Conservation (phyloP, 768 basidiomycete genomes). For the Termitomyces sp. region DNA sequence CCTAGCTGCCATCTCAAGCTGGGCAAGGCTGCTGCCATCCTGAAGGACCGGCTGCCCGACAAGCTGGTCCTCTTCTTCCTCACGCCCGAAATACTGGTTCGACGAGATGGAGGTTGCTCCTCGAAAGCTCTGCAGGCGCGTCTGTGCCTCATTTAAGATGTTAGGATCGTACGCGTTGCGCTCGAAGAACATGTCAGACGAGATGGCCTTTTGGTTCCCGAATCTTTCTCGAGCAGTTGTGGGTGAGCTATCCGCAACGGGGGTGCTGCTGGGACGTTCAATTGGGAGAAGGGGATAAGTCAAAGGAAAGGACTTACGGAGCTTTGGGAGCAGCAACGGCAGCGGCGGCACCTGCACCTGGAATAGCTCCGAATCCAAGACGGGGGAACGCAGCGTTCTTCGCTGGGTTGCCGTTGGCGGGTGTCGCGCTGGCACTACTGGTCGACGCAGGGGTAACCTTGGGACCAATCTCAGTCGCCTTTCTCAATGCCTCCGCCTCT, state of each 20-base stretch:
- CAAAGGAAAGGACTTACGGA: slow-evolving; percentile 4
- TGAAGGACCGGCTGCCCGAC: slow-evolving; percentile 28
- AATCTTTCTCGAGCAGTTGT: slow-evolving; percentile 90
- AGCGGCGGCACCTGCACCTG: slow-evolving; percentile 55
- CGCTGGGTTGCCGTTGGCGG: slow-evolving; percentile 15
- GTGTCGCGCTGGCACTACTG: slow-evolving; percentile 19
- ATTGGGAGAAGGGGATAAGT: background rate
- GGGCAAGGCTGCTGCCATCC: slow-evolving; percentile 60
- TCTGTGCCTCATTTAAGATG: slow-evolving; percentile 71
- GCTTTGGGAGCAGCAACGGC: slow-evolving; percentile 35
- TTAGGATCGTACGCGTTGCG: slow-evolving; percentile 82
- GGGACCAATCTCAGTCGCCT: slow-evolving; percentile 37
- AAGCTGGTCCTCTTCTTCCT: slow-evolving; percentile 67
- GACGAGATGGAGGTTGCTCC: slow-evolving; percentile 94
- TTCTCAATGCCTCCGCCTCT: slow-evolving; percentile 53
- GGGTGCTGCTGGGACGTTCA: slow-evolving; percentile 17
- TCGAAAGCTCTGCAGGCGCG: slow-evolving; percentile 79
- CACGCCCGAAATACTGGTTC: slow-evolving; percentile 93
- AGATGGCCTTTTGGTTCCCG: slow-evolving; percentile 91
- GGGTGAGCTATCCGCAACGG: slow-evolving; percentile 55
- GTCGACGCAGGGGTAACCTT: slow-evolving; percentile 25
- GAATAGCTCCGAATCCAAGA: slow-evolving; percentile 84
- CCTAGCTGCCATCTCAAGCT: slow-evolving; percentile 60
- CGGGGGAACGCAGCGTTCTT: slow-evolving; percentile 56
- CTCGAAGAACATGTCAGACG: slow-evolving; percentile 97